Conservation (phyloP, 2,329 filamentous ascomycete genomes). For the Blastomyces percursus region DNA sequence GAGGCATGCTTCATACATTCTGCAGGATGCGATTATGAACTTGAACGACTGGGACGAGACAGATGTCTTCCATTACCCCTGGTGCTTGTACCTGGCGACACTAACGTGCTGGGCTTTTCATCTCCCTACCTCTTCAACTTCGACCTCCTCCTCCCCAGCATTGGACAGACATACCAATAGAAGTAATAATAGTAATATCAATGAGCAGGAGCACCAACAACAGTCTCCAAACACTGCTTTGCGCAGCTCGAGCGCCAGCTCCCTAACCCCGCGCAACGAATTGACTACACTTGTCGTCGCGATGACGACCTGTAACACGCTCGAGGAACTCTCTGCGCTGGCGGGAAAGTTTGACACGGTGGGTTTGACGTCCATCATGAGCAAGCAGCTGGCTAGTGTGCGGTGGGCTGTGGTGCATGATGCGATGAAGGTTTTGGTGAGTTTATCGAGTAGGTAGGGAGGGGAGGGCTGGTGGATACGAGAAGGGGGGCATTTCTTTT, state of each 20-base stretch:
- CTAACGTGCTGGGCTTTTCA: constrained; percentile 50
- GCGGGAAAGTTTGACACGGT: constrained; percentile 41
- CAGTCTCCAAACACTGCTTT: neutral
- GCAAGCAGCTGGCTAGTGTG: constrained; percentile 45
- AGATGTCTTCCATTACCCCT: constrained; percentile 50
- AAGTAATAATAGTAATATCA: constrained; percentile 28
- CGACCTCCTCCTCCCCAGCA: constrained; percentile 5
- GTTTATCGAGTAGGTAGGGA: constrained; percentile 10
- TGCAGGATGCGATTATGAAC: constrained; percentile 41
- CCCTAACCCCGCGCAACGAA: constrained; percentile 31
- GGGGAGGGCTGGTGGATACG: neutral
- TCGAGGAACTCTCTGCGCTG: constrained; percentile 27
- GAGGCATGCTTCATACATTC: constrained; percentile 45
- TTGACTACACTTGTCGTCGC: constrained; percentile 26
- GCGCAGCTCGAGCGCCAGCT: constrained; percentile 9
- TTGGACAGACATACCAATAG: constrained; percentile 3
- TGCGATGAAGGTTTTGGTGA: constrained; percentile 45
- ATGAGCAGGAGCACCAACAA: constrained; percentile 14
- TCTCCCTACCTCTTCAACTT: constrained; percentile 25
- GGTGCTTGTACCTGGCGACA: constrained; percentile 51
- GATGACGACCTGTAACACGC: constrained; percentile 26
- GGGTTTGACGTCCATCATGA: constrained; percentile 46
- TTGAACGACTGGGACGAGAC: constrained; percentile 43
- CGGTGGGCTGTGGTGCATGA: constrained; percentile 54
- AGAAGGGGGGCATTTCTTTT: too few species aligned